These are phyloP conservation scores for Hansenula sp. DNA, from an alignment of 1,139 yeast genomes.

Conservation along the genomic window DNA sequence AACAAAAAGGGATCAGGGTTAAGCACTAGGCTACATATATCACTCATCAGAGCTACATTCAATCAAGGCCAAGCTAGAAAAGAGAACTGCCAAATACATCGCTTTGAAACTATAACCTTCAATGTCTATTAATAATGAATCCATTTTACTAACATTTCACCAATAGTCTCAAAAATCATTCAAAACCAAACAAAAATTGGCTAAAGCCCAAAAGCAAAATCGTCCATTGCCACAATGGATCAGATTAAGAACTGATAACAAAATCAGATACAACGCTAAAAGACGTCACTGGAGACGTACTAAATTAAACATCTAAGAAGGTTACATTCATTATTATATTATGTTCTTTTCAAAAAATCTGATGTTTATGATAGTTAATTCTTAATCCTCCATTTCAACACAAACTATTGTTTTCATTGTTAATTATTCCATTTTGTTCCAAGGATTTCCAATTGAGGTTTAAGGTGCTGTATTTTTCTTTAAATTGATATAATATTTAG, in stretches of 20 bases:
- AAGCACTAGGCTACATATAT: too few species aligned
- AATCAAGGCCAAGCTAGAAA: too few species aligned
- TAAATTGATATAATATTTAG: background rate
- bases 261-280: slow-evolving; percentile 98
- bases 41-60: too few species aligned
- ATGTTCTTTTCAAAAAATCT: background rate
- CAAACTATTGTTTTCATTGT: too few species aligned
- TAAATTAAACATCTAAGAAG: slow-evolving; percentile 88
- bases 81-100: too few species aligned
- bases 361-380: slow-evolving; percentile 4
- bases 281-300: slow-evolving; percentile 99
- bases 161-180: slow-evolving; percentile 91
- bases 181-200: slow-evolving; percentile 98
- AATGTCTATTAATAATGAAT: too few species aligned
- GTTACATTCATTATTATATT: background rate
- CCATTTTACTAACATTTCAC: slow-evolving; percentile 14
- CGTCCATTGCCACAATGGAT: slow-evolving; percentile 99
- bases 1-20: too few species aligned
- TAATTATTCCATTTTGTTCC: too few species aligned
- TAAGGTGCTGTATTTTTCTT: background rate
- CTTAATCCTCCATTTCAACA: background rate
- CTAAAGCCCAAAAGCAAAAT: slow-evolving; percentile 99
- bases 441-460: background rate
- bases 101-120: too few species aligned
- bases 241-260: slow-evolving; percentile 98